phyloP scores from a whole-genome alignment of 75 land plant species.

The Sequoia sempervirens region DNA sequence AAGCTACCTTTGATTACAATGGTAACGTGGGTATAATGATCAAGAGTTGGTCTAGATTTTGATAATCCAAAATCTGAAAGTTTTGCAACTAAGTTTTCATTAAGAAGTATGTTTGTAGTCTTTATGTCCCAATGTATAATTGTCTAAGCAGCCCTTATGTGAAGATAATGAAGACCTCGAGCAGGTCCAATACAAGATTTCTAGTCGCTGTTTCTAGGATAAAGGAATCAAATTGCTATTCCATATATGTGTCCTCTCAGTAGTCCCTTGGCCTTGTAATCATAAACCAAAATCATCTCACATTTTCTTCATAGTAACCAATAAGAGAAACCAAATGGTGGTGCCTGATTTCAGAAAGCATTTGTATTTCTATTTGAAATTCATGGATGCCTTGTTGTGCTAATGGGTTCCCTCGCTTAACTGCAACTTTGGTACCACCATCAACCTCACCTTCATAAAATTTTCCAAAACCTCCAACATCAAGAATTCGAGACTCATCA shows the following conservation, averaged over 20 bases:
- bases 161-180: slow-evolving; percentile 70
- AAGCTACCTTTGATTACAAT: slow-evolving; percentile 47
- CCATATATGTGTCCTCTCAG: slow-evolving; percentile 66
- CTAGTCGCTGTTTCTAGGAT: slow-evolving; percentile 60
- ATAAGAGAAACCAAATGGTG: slow-evolving; percentile 65
- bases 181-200: slow-evolving; percentile 72
- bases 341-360: slow-evolving; percentile 69
- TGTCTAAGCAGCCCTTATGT: slow-evolving; percentile 57
- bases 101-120: slow-evolving; percentile 64
- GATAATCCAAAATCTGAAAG: slow-evolving; percentile 75
- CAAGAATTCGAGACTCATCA: slow-evolving; percentile 74
- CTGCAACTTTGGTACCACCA: slow-evolving; percentile 52
- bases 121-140: slow-evolving; percentile 76
- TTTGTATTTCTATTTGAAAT: slow-evolving; percentile 63
- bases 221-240: slow-evolving; percentile 27
- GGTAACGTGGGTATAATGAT: slow-evolving; percentile 60
- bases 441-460: slow-evolving; percentile 57
- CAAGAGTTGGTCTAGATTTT: slow-evolving; percentile 45
- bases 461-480: slow-evolving; percentile 78
- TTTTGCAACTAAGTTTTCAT: slow-evolving; percentile 60
- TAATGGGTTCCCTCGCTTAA: slow-evolving; percentile 52
- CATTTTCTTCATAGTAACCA: slow-evolving; percentile 70
- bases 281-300: slow-evolving; percentile 81
- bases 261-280: slow-evolving; percentile 79
- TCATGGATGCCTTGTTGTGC: slow-evolving; percentile 62